phyloP scores from a whole-genome alignment of 2,329 filamentous ascomycete species.

The Fusarium cicatricum region DNA sequence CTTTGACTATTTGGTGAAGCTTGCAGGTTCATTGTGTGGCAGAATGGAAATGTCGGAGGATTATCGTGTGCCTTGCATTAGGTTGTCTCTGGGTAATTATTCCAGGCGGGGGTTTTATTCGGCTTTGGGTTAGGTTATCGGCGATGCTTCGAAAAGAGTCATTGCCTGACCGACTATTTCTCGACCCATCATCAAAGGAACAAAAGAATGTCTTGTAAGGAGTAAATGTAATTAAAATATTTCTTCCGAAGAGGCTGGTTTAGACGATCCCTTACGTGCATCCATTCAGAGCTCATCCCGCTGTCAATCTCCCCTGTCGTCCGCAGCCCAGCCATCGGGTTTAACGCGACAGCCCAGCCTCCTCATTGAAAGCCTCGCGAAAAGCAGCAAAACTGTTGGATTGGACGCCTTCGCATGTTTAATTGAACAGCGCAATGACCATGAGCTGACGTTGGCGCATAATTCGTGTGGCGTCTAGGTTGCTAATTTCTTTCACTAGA shows the following conservation, averaged over 20 bases:
- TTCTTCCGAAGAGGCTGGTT: conserved; percentile 19
- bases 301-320: conserved; percentile 20
- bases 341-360: conserved; percentile 24
- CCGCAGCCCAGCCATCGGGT: conserved; percentile 25
- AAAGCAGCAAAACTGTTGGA: neutral
- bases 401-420: neutral
- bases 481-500: neutral
- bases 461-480: conserved; percentile 1
- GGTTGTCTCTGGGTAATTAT: too few species aligned
- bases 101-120: too few species aligned
- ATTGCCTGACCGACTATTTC: neutral
- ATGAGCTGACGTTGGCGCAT: conserved; percentile 16
- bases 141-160: neutral
- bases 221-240: neutral
- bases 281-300: conserved; percentile 26
- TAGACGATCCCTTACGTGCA: conserved; percentile 17
- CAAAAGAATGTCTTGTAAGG: neutral
- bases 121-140: too few species aligned
- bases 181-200: neutral
- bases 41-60: neutral
- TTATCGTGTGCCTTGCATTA: conserved; percentile 1
- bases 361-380: conserved; percentile 25
- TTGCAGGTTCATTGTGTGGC: too few species aligned
- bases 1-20: neutral
- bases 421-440: neutral